Evolutionary conservation across 495 filamentous ascomycete genomes (phyloP), one percentile per base, ranked within the genome.

Genomic region (Annulohypoxylon stygium): DNA sequence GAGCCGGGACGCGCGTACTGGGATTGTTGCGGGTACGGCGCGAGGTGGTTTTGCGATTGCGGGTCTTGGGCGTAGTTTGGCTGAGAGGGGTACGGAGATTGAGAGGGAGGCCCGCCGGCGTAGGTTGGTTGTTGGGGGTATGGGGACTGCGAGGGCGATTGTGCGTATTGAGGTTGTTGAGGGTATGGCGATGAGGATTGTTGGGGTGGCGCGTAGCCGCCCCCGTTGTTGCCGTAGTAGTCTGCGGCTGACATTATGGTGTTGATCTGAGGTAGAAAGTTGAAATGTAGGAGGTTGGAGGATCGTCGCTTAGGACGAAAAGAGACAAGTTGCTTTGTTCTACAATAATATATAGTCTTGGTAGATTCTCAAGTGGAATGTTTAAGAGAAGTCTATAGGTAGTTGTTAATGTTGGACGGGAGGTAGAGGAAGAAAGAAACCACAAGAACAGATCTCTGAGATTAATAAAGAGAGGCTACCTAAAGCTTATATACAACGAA

Each of bases 211-310:
- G 74, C 70, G 36, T 79, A 78, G 48, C 69, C 71, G 16, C 70
- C 74, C 18, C 71, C 65, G 39, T 54, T 68, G 30, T 69, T 75
- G 2, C 75, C 74, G 73, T 81, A 83, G 61, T 81, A 83, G 33
- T 82, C 79, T 51, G 73, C 61, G 12, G 70, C 75, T 18, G 81
- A 79, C 81, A 83, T 83, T 11, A 4, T 79, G 53, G 50, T 53
- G 47, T 67, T 16, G 39, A 4, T 11, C 1, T 43, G 39, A 11
- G 39, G n/a, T 3, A 16, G 11, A 43, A 53, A 50, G 47, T 70
- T 7, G 39, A 39, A 45, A 26, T 20, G 12, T 43, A 37, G 43
- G 18, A 43, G 55, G 12, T 39, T 6, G 2, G 20, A 60, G n/a
- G 18, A 20, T 26, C 3, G 37, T 60, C 34, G 36, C 57, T 9